A percentile compares a stretch with the other conserved stretches of the same genome.
phyloP scores from a whole-genome alignment of 2,329 filamentous ascomycete genomes.

The Fusarium redolens region DNA sequence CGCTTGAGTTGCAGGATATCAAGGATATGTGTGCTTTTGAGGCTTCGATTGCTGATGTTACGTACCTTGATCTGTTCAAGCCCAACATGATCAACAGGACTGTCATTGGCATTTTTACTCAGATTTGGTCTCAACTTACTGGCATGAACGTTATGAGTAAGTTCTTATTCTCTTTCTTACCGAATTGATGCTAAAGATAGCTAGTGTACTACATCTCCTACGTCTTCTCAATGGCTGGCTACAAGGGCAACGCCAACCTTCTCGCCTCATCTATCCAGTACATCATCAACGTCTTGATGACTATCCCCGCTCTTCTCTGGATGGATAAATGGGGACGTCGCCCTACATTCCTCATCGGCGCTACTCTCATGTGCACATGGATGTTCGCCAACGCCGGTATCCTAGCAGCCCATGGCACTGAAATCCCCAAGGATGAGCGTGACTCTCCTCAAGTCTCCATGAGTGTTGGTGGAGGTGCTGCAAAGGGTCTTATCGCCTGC shows the following conservation, averaged over 20 bases:
- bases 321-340: constrained; percentile 82
- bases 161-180: constrained; percentile 2
- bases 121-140: constrained; percentile 68
- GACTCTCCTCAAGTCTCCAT: constrained; percentile 63
- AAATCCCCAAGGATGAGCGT: constrained; percentile 57
- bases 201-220: constrained; percentile 70
- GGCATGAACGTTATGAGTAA: constrained; percentile 70
- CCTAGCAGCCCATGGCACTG: constrained; percentile 59
- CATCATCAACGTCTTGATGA: constrained; percentile 84
- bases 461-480: constrained; percentile 55
- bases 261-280: constrained; percentile 68
- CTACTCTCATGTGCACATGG: constrained; percentile 72
- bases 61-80: constrained; percentile 77
- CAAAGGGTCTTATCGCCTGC: constrained; percentile 73
- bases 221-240: constrained; percentile 55
- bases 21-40: constrained; percentile 80
- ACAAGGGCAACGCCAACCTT: constrained; percentile 60
- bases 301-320: constrained; percentile 78
- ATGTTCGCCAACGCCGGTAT: constrained; percentile 66
- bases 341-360: constrained; percentile 73
- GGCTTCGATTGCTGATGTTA: constrained; percentile 73
- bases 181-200: background rate
- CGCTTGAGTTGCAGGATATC: constrained; percentile 77
- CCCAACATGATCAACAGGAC: constrained; percentile 72
- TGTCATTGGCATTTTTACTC: constrained; percentile 61